These are phyloP conservation scores for Cavenderia fasciculata DNA, from an alignment of 78 protist genomes.

Conservation along the genomic window DNA sequence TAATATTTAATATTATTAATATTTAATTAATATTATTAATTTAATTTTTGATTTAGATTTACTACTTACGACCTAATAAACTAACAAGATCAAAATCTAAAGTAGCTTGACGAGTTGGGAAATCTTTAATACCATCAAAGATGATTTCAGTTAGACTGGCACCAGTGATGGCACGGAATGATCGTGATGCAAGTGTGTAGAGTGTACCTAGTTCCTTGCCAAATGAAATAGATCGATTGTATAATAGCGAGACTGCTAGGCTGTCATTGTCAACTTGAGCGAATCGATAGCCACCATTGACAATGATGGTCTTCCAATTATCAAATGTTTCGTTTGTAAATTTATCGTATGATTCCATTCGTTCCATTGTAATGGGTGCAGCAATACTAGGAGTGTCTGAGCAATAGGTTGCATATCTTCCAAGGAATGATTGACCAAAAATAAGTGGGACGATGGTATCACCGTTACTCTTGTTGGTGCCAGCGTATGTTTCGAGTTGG, in stretches of 20 bases:
- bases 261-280: not conserved
- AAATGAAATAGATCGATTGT: constrained; percentile 13
- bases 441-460: no score
- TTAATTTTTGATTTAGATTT: not conserved
- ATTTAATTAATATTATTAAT: not conserved
- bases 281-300: constrained; percentile 6
- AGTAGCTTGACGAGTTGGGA: constrained; percentile 10
- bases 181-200: not conserved
- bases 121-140: constrained; percentile 12
- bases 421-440: not conserved
- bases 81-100: not conserved
- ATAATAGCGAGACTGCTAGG: constrained; percentile 3
- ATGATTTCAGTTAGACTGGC: not conserved
- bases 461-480: no score
- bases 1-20: not conserved
- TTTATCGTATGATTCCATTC: not conserved
- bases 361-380: not conserved
- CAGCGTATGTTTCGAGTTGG: no score
- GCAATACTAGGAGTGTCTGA: constrained; percentile 14
- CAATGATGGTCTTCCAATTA: not conserved
- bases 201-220: constrained; percentile 3
- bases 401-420: constrained; percentile 11
- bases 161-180: not conserved
- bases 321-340: not conserved
- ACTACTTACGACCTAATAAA: constrained; percentile 6